These are phyloP conservation scores for Knufia petricola DNA, from an alignment of 2,329 filamentous ascomycete species.

Conservation along the genomic window DNA sequence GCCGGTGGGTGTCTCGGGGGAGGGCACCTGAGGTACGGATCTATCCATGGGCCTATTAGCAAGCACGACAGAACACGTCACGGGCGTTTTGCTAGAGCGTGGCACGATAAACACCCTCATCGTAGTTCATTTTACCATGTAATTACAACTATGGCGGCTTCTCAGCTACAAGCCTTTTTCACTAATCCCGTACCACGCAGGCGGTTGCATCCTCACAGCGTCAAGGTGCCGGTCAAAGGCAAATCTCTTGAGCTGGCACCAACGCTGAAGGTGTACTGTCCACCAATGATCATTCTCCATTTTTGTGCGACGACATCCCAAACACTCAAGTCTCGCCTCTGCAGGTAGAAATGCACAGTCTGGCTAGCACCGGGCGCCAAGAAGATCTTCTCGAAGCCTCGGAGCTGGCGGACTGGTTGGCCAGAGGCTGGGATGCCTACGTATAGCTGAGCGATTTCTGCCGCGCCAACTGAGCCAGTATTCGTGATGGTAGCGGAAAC, in stretches of 20 bases:
- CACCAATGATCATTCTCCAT: constrained; percentile 26
- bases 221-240: constrained; percentile 11
- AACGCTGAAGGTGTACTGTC: constrained; percentile 17
- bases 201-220: no score
- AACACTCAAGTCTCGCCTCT: constrained; percentile 28
- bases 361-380: constrained; percentile 35
- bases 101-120: no score
- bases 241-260: constrained; percentile 21
- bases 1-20: no score
- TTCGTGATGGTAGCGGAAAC: constrained; percentile 48
- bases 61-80: no score
- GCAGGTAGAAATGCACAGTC: constrained; percentile 38
- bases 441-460: constrained; percentile 48
- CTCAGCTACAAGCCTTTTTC: no score
- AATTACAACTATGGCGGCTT: no score
- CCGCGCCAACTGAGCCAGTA: constrained; percentile 39
- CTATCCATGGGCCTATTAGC: no score
- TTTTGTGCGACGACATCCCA: constrained; percentile 30
- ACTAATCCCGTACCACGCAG: no score
- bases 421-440: constrained; percentile 35
- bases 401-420: constrained; percentile 33
- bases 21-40: no score
- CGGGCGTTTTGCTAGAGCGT: no score
- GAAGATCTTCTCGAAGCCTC: constrained; percentile 44
- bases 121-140: no score